Conservation (phyloP, 371 early-diverging fungal genomes). For the Mucor piriformis region DNA sequence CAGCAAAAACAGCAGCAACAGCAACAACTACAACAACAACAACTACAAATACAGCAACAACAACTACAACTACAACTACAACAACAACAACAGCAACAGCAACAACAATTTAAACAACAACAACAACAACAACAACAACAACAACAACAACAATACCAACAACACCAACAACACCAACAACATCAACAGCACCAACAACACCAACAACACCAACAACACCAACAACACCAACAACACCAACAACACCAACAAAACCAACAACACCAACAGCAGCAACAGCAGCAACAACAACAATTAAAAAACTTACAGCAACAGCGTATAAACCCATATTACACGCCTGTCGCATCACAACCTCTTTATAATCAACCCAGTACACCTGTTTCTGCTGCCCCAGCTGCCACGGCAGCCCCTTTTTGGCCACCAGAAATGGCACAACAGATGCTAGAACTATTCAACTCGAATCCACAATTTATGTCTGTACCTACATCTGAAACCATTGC, state of each 20-base stretch:
- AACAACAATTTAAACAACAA: not conserved
- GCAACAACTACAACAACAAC: not conserved
- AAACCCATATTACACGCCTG: not conserved
- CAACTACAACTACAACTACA: not conserved
- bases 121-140: not conserved
- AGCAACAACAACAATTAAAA: not conserved
- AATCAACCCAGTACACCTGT: not conserved
- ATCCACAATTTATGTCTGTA: too few relatives aligned
- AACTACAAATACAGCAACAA: not conserved
- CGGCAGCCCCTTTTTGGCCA: too few relatives aligned
- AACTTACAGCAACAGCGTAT: not conserved
- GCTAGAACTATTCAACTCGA: too few relatives aligned
- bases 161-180: not conserved
- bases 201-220: not conserved
- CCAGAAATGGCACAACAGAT: too few relatives aligned
- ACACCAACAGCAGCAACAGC: not conserved
- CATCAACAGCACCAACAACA: not conserved
- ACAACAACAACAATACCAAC: too few relatives aligned
- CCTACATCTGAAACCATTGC: too few relatives aligned
- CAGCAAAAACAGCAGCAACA: slow-evolving; percentile 1
- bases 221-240: too few relatives aligned
- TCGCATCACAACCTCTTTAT: not conserved
- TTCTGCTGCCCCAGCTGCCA: not conserved
- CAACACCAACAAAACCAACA: too few relatives aligned
- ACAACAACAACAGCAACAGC: not conserved